These are phyloP conservation scores for Xylariaceae sp. DNA, from an alignment of 2,329 filamentous ascomycete genomes.

Conservation along the genomic window DNA sequence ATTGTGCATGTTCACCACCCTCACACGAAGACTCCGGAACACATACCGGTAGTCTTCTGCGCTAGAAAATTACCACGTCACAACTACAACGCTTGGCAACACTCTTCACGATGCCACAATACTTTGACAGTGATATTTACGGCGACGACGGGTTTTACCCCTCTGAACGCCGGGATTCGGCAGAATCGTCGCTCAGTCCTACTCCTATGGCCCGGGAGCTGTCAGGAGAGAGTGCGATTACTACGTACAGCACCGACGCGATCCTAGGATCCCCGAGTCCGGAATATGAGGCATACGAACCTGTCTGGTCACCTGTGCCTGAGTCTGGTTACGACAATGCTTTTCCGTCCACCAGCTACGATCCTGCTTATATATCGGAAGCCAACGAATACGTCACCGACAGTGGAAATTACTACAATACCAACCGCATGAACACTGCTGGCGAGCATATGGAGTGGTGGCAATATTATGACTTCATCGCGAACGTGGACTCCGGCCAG, in stretches of 20 bases:
- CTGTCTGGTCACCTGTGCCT: neutral
- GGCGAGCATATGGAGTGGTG: constrained; percentile 15
- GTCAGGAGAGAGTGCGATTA: constrained; percentile 30
- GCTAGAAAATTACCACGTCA: neutral
- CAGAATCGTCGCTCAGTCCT: constrained; percentile 22
- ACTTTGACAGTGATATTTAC: neutral
- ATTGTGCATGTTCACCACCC: constrained; percentile 4
- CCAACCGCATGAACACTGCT: no score
- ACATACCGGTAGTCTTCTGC: constrained; percentile 11
- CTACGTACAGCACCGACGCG: constrained; percentile 26
- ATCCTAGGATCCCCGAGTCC: constrained; percentile 21
- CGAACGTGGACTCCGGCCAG: constrained; percentile 28
- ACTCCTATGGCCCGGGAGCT: constrained; percentile 33
- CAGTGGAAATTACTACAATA: constrained; percentile 7
- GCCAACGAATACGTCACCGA: neutral
- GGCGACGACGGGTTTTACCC: neutral
- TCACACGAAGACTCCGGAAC: neutral
- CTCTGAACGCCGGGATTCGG: neutral
- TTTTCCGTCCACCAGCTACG: neutral
- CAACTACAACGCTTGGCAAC: neutral
- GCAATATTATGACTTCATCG: constrained; percentile 33
- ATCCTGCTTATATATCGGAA: neutral
- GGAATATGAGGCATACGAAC: constrained; percentile 29
- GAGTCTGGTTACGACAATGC: neutral
- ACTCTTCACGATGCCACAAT: constrained; percentile 6